These are phyloP conservation scores for Fragaria nilgerrensis DNA, from an alignment of 306 rosid genomes.

Conservation along the genomic window DNA sequence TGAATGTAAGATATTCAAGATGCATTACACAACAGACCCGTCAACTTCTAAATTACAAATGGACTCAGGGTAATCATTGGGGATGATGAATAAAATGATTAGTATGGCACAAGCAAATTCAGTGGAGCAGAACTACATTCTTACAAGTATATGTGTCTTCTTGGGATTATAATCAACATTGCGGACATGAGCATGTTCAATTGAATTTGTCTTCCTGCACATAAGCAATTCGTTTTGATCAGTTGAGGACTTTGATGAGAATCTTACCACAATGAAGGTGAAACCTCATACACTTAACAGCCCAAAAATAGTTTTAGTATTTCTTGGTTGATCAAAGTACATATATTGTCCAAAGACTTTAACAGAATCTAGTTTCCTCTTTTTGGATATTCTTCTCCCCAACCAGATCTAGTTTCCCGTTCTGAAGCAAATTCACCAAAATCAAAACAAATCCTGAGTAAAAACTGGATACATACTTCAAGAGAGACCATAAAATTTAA, in stretches of 20 bases:
- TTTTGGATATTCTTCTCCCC: not conserved
- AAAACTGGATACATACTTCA: constrained; percentile 18
- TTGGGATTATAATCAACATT: constrained; percentile 71
- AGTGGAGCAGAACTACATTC: constrained; percentile 30
- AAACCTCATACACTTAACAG: not conserved
- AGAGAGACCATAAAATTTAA: not conserved
- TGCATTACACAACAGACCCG: not conserved
- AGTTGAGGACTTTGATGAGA: not conserved
- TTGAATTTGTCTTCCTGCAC: constrained; percentile 75
- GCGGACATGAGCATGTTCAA: constrained; percentile 79
- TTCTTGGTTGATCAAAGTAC: not conserved
- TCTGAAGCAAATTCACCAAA: not conserved
- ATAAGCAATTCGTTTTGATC: constrained; percentile 19
- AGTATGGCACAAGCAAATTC: not conserved
- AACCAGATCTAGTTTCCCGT: not conserved
- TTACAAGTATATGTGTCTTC: constrained; percentile 78
- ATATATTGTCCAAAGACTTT: not conserved
- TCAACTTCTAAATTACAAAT: not conserved
- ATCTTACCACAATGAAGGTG: not conserved
- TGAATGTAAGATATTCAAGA: not conserved
- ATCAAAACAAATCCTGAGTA: not conserved
- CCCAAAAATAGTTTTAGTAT: not conserved
- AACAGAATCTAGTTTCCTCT: not conserved
- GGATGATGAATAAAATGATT: constrained; percentile 1
- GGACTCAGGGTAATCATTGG: not conserved